Percentiles rank a stretch among this genome's conserved stretches.
Evolutionary conservation across 2,329 filamentous ascomycete species (phyloP).

Genomic region (Calonectria henricotiae): DNA sequence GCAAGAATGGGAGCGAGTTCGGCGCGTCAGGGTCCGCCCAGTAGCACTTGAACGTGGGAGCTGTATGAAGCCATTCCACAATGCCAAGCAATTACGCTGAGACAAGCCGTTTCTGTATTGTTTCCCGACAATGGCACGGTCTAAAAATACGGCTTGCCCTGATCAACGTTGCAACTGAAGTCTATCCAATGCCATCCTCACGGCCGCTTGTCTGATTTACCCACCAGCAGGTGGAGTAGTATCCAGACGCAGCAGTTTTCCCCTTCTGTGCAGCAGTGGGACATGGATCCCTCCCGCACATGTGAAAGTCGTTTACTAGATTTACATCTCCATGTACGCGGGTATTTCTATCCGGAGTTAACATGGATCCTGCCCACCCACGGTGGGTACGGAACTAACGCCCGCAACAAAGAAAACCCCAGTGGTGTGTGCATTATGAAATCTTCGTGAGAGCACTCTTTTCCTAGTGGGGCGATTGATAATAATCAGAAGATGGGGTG

Average conservation of each 20-base stretch:
- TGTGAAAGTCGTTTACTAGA: background rate
- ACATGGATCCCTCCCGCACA: background rate
- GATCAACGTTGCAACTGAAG: background rate
- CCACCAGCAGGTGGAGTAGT: background rate
- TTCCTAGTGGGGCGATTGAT: background rate
- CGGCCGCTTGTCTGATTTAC: background rate
- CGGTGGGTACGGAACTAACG: background rate
- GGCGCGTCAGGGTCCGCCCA: background rate
- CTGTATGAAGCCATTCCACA: background rate
- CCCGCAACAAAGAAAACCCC: background rate
- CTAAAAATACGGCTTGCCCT: background rate
- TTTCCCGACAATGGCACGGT: background rate
- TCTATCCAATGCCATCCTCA: background rate
- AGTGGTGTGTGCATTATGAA: background rate
- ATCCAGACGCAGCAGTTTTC: background rate
- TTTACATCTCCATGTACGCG: background rate
- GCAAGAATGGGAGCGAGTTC: background rate
- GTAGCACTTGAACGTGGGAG: background rate
- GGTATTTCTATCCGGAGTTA: background rate
- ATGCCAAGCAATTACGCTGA: background rate
- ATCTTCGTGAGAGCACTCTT: background rate
- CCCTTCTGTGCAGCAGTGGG: background rate
- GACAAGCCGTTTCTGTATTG: background rate
- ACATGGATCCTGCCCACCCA: background rate
- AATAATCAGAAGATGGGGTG: background rate